These are phyloP conservation scores for Sugiyamaella sp. DNA, from an alignment of 1,139 yeast genomes.

Conservation along the genomic window DNA sequence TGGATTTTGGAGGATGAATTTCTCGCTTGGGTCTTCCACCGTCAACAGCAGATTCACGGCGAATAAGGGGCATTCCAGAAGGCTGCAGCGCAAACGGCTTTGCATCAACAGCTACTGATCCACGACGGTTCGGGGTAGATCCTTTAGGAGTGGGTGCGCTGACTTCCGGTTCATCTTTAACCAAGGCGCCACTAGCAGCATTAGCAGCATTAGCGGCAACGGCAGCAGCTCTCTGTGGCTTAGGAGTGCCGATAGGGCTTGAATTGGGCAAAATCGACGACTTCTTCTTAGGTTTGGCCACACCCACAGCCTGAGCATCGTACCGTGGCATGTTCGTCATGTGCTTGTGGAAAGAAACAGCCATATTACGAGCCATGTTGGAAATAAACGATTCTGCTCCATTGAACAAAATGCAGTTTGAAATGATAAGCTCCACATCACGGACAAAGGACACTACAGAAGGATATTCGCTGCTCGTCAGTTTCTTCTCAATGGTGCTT, in stretches of 20 bases:
- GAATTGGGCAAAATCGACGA: constrained; percentile 31
- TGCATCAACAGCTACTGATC: constrained; percentile 31
- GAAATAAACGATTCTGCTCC: constrained; percentile 84
- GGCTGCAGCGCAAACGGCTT: constrained; percentile 44
- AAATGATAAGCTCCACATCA: constrained; percentile 85
- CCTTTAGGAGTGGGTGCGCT: constrained; percentile 20
- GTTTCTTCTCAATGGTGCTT: constrained; percentile 83
- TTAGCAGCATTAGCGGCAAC: constrained; percentile 31
- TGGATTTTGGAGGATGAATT: constrained; percentile 94
- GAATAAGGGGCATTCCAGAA: constrained; percentile 56
- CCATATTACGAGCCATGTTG: constrained; percentile 87
- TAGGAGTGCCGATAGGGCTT: constrained; percentile 34
- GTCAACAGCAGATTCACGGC: constrained; percentile 64
- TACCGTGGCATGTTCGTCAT: constrained; percentile 88
- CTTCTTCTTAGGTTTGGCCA: constrained; percentile 36
- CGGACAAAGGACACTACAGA: constrained; percentile 66
- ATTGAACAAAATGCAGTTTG: constrained; percentile 80
- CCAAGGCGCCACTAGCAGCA: constrained; percentile 7
- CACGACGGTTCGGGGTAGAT: constrained; percentile 23
- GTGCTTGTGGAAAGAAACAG: constrained; percentile 91
- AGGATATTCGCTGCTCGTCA: constrained; percentile 69
- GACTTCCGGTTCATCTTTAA: constrained; percentile 16
- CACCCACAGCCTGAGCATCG: constrained; percentile 53
- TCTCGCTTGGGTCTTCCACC: constrained; percentile 90
- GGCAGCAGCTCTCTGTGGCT: constrained; percentile 36